Evolutionary conservation across 1,284 basidiomycete genomes (phyloP).

Genomic region (Vanrija pseudolonga): DNA sequence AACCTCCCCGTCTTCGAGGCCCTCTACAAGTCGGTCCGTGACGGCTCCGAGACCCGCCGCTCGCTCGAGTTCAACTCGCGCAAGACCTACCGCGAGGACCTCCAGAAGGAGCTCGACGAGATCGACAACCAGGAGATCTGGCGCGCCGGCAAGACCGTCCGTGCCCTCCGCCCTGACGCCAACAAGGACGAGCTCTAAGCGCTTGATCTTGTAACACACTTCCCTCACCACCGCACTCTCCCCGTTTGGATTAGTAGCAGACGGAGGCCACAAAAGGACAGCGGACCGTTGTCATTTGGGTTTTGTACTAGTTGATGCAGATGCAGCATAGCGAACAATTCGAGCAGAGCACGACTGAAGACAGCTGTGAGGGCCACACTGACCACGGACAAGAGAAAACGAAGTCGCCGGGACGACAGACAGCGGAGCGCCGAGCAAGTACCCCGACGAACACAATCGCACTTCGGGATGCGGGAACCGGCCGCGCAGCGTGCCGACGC

Average conservation of each 20-base stretch:
- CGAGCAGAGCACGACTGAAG: background rate
- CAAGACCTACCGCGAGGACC: constrained; percentile 87
- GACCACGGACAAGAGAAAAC: too few relatives aligned
- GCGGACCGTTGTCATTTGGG: background rate
- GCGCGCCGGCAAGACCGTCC: constrained; percentile 71
- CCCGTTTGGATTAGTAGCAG: too few relatives aligned
- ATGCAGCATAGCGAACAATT: background rate
- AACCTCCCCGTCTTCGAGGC: constrained; percentile 89
- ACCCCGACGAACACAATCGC: too few relatives aligned
- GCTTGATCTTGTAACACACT: too few relatives aligned
- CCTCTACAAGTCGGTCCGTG: constrained; percentile 88
- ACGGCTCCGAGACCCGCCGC: constrained; percentile 95
- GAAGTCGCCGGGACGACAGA: too few relatives aligned
- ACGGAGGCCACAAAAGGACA: background rate
- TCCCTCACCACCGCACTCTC: too few relatives aligned
- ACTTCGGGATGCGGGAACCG: too few relatives aligned
- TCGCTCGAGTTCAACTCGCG: constrained; percentile 94
- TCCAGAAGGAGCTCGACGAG: constrained; percentile 88
- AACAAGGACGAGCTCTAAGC: constrained; percentile 44
- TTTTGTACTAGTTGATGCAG: background rate
- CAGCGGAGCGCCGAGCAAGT: too few relatives aligned
- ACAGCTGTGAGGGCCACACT: too few relatives aligned
- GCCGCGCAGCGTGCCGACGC: too few relatives aligned
- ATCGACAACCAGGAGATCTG: constrained; percentile 91
- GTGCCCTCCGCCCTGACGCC: constrained; percentile 48